phyloP scores from a whole-genome alignment of 2,329 filamentous ascomycete species.

The Pezicula radicicola region DNA sequence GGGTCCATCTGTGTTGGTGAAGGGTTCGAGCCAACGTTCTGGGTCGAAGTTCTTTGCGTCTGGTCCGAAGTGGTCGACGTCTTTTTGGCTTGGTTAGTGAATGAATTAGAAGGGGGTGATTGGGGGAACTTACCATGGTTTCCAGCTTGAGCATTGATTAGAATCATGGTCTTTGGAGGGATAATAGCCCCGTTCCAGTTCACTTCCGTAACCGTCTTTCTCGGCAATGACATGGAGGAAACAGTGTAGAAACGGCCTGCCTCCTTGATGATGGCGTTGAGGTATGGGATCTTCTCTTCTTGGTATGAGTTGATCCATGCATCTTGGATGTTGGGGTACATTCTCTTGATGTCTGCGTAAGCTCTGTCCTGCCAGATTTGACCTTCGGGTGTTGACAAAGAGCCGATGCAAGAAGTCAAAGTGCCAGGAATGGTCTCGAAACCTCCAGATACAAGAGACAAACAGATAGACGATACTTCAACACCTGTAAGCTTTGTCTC shows the following conservation, averaged over 20 bases:
- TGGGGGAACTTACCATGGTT: conserved; percentile 43
- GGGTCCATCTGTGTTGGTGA: conserved; percentile 23
- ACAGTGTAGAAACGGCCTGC: conserved; percentile 51
- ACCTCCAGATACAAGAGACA: conserved; percentile 49
- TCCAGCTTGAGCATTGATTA: conserved; percentile 52
- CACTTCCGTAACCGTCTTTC: conserved; percentile 47
- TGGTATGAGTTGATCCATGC: conserved; percentile 43
- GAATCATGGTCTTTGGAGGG: conserved; percentile 48
- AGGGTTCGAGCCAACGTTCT: conserved; percentile 40
- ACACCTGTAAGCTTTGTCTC: conserved; percentile 50
- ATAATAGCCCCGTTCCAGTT: conserved; percentile 49
- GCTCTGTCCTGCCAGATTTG: conserved; percentile 50
- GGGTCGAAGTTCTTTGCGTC: conserved; percentile 44
- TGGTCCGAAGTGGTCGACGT: conserved; percentile 45
- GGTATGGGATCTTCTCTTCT: conserved; percentile 46
- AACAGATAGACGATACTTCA: conserved; percentile 50
- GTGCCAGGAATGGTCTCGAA: conserved; percentile 54
- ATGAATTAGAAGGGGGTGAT: neutral
- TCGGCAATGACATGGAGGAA: conserved; percentile 47
- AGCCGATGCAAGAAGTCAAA: conserved; percentile 48
- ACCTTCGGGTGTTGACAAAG: conserved; percentile 43
- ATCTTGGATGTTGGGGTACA: conserved; percentile 41
- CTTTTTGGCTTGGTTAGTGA: conserved; percentile 22
- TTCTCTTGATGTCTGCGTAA: conserved; percentile 46
- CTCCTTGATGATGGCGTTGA: conserved; percentile 47